Percentiles rank a stretch among this genome's conserved stretches.
These are phyloP conservation scores for Bipolaris sorokiniana DNA, from an alignment of 2,329 filamentous ascomycete species.

Conservation along the genomic window DNA sequence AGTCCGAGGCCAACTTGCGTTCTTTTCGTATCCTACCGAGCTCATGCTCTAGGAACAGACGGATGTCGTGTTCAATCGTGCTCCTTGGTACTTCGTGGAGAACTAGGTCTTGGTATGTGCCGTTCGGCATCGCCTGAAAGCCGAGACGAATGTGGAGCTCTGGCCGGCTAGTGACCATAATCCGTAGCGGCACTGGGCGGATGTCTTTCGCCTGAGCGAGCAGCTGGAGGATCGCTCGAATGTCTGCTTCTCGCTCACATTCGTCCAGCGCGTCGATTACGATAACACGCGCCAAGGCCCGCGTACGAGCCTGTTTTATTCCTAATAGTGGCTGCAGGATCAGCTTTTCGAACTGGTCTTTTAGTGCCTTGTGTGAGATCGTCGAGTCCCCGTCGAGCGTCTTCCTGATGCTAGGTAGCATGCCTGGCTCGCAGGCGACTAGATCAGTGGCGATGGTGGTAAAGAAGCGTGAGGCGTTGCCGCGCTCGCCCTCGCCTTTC, in stretches of 20 bases:
- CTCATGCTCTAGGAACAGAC: conserved; percentile 27
- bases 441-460: conserved; percentile 28
- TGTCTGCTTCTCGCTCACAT: conserved; percentile 32
- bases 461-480: conserved; percentile 20
- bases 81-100: conserved; percentile 28
- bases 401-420: conserved; percentile 21
- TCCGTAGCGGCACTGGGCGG: conserved; percentile 16
- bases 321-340: conserved; percentile 17
- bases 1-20: conserved; percentile 23
- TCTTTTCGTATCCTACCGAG: conserved; percentile 24
- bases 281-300: conserved; percentile 1
- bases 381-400: conserved; percentile 16
- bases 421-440: conserved; percentile 10
- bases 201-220: conserved; percentile 17
- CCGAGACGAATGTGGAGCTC: conserved; percentile 30
- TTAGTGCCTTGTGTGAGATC: conserved; percentile 11
- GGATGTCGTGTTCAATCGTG: conserved; percentile 31
- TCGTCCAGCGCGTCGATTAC: conserved; percentile 43
- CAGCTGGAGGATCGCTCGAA: conserved; percentile 30
- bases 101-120: conserved; percentile 28
- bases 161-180: conserved; percentile 30
- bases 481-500: conserved; percentile 20
- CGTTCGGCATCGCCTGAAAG: conserved; percentile 27
- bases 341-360: conserved; percentile 15
- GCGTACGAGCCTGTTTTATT: background rate